phyloP scores from a whole-genome alignment of 345 rosid genomes.

The Citrus unshiu region DNA sequence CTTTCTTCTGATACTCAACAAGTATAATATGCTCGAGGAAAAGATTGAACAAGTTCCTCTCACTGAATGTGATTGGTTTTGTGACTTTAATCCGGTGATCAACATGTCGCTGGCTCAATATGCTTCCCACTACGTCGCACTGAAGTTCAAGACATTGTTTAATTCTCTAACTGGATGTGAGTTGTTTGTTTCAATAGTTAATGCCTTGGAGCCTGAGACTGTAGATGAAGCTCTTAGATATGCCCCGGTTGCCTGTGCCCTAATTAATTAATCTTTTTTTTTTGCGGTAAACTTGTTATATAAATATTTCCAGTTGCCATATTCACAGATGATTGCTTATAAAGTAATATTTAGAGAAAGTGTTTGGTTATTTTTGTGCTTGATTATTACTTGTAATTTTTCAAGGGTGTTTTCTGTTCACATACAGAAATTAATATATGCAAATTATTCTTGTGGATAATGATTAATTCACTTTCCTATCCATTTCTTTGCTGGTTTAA shows the following conservation, averaged over 20 bases:
- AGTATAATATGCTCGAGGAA: conserved; percentile 73
- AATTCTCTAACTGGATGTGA: conserved; percentile 44
- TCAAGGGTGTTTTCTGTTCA: too few species aligned
- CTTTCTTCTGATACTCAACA: conserved; percentile 78
- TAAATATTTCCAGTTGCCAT: too few species aligned
- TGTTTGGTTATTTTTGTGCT: too few species aligned
- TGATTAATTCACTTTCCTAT: too few species aligned
- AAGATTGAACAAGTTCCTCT: conserved; percentile 60
- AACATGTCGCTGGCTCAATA: conserved; percentile 40
- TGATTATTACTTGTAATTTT: too few species aligned
- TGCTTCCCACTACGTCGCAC: conserved; percentile 64
- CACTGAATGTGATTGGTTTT: conserved; percentile 73
- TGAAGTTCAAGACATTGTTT: conserved; percentile 70
- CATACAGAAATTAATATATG: too few species aligned
- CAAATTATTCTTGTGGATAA: too few species aligned
- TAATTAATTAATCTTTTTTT: too few species aligned
- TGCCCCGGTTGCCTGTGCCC: conserved; percentile 22
- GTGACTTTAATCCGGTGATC: conserved; percentile 63
- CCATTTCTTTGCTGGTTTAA: too few species aligned
- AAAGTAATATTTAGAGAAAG: too few species aligned
- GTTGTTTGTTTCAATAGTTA: conserved; percentile 51
- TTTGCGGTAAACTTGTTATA: too few species aligned
- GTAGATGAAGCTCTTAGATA: conserved; percentile 61
- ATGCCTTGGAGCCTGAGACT: conserved; percentile 53
- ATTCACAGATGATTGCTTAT: too few species aligned